phyloP scores from a whole-genome alignment of 1,284 basidiomycete species.

The Caloboletus firmus region DNA sequence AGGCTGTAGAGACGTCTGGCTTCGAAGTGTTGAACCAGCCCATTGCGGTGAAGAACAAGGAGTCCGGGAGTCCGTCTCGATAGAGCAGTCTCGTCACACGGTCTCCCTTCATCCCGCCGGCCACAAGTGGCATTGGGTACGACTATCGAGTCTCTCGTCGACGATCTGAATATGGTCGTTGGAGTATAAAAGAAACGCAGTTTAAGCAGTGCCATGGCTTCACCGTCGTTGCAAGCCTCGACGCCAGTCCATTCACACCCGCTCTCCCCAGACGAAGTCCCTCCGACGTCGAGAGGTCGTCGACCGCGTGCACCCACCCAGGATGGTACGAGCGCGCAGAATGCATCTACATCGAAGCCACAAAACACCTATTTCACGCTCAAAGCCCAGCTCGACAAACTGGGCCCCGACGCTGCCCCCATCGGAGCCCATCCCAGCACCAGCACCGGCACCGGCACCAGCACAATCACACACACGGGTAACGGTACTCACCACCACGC shows the following conservation, averaged over 20 bases:
- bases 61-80: background rate
- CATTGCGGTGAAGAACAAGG: conserved; percentile 14
- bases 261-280: conserved; percentile 52
- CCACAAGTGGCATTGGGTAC: background rate
- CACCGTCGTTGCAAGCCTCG: conserved; percentile 31
- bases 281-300: conserved; percentile 42
- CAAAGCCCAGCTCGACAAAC: conserved; percentile 56
- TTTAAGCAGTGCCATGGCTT: conserved; percentile 30
- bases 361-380: conserved; percentile 56
- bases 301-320: conserved; percentile 36
- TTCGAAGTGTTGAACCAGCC: conserved; percentile 32
- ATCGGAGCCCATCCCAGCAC: background rate
- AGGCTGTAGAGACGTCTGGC: conserved; percentile 42
- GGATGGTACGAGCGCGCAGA: conserved; percentile 26
- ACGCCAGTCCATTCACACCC: conserved; percentile 69
- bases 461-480: background rate
- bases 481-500: conserved; percentile 3
- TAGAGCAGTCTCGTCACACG: conserved; percentile 21
- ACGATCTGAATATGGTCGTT: conserved; percentile 7
- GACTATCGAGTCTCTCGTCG: background rate
- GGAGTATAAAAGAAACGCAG: background rate
- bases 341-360: conserved; percentile 24
- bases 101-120: background rate
- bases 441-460: background rate
- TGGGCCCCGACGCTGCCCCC: conserved; percentile 29